Evolutionary conservation across 2,329 filamentous ascomycete genomes (phyloP).

Genomic region (Ascochyta rabiei): DNA sequence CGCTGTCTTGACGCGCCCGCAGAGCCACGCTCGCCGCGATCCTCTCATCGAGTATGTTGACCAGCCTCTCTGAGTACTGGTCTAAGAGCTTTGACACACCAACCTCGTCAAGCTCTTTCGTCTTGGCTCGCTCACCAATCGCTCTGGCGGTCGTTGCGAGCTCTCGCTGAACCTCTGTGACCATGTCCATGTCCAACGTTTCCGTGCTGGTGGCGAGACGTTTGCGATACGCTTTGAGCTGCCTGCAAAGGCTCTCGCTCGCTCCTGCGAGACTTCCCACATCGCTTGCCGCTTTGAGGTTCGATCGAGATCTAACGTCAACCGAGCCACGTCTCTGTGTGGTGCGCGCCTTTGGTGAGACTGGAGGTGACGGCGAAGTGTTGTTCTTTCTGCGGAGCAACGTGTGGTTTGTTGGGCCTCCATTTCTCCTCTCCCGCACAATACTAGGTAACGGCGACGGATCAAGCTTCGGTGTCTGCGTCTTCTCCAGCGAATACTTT

Average conservation of each 20-base stretch:
- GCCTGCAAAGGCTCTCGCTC: slow-evolving; percentile 64
- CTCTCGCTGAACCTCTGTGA: slow-evolving; percentile 64
- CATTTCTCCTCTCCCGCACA: slow-evolving; percentile 29
- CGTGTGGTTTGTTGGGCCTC: slow-evolving; percentile 18
- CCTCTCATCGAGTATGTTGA: slow-evolving; percentile 75
- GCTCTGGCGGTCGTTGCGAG: slow-evolving; percentile 56
- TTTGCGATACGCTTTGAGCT: slow-evolving; percentile 64
- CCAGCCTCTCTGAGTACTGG: slow-evolving; percentile 75
- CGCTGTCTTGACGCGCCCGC: slow-evolving; percentile 43
- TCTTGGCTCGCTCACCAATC: slow-evolving; percentile 52
- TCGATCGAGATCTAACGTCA: slow-evolving; percentile 56
- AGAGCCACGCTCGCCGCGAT: slow-evolving; percentile 54
- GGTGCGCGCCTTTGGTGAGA: slow-evolving; percentile 44
- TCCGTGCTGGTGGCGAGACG: slow-evolving; percentile 59
- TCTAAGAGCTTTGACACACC: slow-evolving; percentile 66
- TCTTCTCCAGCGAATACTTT: slow-evolving; percentile 53
- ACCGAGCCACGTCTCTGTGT: slow-evolving; percentile 54
- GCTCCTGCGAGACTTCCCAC: slow-evolving; percentile 44
- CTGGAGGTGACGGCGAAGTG: slow-evolving; percentile 53
- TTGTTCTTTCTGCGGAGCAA: slow-evolving; percentile 38
- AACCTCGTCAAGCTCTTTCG: slow-evolving; percentile 50
- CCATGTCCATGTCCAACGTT: slow-evolving; percentile 52
- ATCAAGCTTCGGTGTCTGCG: slow-evolving; percentile 53
- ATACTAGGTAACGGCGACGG: slow-evolving; percentile 42
- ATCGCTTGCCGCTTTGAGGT: slow-evolving; percentile 46